Base-by-base conservation (phyloP, 345 rosid genomes). In the Melastoma malabathricum region DNA sequence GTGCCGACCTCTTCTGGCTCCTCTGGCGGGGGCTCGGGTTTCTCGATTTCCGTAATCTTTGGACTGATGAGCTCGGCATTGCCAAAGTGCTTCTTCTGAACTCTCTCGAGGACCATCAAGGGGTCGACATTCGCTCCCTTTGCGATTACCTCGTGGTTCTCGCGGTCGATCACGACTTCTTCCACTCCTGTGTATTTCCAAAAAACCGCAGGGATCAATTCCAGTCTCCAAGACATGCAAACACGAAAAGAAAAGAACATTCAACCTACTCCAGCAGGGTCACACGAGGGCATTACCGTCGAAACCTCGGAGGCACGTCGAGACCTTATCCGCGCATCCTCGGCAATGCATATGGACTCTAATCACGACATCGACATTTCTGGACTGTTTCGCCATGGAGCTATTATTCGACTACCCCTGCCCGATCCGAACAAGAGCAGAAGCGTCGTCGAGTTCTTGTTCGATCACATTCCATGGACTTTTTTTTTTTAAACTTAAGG, bases 1-100 rank as follows among this genome's bases (percentile, higher is more conserved):
- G 15, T 15, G 10, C 46, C 38, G 39, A 53, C 43, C 44, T 72
- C 82, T 58, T 72, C 59, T 65, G 64, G 49, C 51, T 79, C 74
- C 60, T 64, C 58, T 47, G 19, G 56, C 7, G 46, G 43, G 47
- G 70, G 63, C 5, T 63, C 59, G 48, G 67, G 58, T 19, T 67
- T 50, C 29, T 67, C 46, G 0, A 55, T 50, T 14, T 61, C 51
- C 9, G 72, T 59, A 16, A 68, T 69, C 51, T 62, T 70, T 43
- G 96, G 86, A 49, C 63, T 70, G 38, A 86, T 52, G 15, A 83
- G 69, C 60, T 81, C 74, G 1, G 62, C 80, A 57, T 75, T 79
- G 54, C 52, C 65, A 47, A 82, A 75, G 15, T 54, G 79, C 44
- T 71, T 83, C 51, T 59, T 77, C 25, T 64, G 75, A 47, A 83